Conservation (phyloP, 768 basidiomycete species). For the Megacollybia marginata region DNA sequence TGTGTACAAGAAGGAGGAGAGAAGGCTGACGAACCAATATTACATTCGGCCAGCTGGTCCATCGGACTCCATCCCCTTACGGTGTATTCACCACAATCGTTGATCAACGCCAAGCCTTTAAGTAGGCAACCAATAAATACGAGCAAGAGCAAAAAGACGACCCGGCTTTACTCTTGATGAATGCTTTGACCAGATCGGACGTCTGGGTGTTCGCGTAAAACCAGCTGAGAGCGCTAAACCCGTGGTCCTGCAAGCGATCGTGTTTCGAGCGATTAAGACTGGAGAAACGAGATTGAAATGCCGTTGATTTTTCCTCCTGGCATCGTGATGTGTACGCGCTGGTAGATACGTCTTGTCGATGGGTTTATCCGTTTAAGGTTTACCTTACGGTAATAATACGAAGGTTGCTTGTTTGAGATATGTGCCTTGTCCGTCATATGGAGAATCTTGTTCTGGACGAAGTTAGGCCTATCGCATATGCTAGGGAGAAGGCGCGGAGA, state of each 20-base stretch:
- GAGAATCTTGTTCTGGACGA: constrained; percentile 13
- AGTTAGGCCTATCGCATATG: neutral
- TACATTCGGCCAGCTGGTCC: too few relatives aligned
- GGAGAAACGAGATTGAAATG: constrained; percentile 30
- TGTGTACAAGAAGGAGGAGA: too few relatives aligned
- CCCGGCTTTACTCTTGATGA: constrained; percentile 30
- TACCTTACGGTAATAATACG: constrained; percentile 23
- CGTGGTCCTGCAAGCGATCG: constrained; percentile 18
- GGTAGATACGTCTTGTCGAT: constrained; percentile 29
- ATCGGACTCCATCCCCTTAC: too few relatives aligned
- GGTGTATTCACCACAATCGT: too few relatives aligned
- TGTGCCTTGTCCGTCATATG: constrained; percentile 21
- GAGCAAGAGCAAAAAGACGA: constrained; percentile 19
- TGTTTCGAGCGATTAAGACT: constrained; percentile 28
- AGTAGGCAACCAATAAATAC: constrained; percentile 20
- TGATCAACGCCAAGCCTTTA: too few relatives aligned
- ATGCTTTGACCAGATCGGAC: constrained; percentile 14
- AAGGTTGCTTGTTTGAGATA: constrained; percentile 26
- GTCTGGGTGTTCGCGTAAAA: constrained; percentile 19
- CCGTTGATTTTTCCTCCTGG: constrained; percentile 25
- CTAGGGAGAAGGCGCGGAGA: constrained; percentile 13
- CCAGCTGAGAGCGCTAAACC: neutral
- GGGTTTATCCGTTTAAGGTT: constrained; percentile 33
- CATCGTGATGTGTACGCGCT: constrained; percentile 31
- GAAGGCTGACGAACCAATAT: too few relatives aligned